phyloP scores from a whole-genome alignment of 208 protist genomes.

The Novymonas esmeraldas region DNA sequence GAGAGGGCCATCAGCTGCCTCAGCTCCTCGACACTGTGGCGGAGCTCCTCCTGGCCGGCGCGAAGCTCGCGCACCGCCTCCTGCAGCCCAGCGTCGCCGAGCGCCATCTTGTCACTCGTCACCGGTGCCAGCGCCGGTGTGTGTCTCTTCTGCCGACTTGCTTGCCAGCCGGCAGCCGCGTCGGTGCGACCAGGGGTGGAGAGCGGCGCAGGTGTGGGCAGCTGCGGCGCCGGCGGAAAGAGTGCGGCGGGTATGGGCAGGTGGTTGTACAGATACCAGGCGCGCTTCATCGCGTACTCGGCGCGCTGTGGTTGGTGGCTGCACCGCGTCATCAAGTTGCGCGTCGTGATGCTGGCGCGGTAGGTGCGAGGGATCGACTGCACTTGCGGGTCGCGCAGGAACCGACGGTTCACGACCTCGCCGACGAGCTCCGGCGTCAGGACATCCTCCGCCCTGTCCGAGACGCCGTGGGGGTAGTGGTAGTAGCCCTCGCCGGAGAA shows the following conservation, averaged over 20 bases:
- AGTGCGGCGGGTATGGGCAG: conserved; percentile 58
- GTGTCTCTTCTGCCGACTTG: too few species aligned
- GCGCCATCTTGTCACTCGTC: too few species aligned
- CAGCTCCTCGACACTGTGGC: conserved; percentile 46
- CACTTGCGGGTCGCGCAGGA: conserved; percentile 65
- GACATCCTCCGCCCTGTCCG: conserved; percentile 64
- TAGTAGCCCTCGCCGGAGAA: conserved; percentile 85
- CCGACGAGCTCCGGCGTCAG: conserved; percentile 59
- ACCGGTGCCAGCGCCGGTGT: too few species aligned
- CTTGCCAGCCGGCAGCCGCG: too few species aligned
- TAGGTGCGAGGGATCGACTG: conserved; percentile 55
- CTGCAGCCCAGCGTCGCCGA: conserved; percentile 22
- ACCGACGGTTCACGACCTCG: conserved; percentile 76
- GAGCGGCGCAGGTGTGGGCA: not conserved
- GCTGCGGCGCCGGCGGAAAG: conserved; percentile 38
- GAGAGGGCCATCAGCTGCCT: conserved; percentile 43
- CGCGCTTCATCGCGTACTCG: conserved; percentile 89
- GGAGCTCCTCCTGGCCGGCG: conserved; percentile 43
- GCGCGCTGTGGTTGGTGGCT: conserved; percentile 74
- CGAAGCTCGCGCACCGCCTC: conserved; percentile 50
- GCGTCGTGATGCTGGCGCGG: conserved; percentile 85
- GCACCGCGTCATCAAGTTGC: conserved; percentile 88
- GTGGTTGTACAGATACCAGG: conserved; percentile 87
- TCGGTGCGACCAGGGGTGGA: too few species aligned
- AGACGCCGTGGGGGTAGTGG: conserved; percentile 89